phyloP scores from a whole-genome alignment of 164 flowering plant species.

The Akebia trifoliata region DNA sequence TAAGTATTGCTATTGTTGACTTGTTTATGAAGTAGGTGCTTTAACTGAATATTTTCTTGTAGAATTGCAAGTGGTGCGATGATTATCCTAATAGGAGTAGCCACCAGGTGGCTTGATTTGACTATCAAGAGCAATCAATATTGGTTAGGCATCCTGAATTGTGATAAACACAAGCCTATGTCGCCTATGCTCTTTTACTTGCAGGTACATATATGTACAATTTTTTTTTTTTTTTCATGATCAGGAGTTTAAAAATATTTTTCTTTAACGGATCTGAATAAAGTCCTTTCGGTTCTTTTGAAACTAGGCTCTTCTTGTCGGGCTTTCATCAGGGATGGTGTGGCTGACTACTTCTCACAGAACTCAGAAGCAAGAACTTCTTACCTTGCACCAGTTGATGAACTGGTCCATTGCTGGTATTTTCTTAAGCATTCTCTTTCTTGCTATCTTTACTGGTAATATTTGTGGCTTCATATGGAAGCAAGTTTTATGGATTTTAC shows the following conservation, averaged over 20 bases:
- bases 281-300: constrained; percentile 9
- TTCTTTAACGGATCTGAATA: constrained; percentile 7
- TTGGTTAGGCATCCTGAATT: constrained; percentile 47
- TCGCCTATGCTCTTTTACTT: constrained; percentile 55
- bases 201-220: constrained; percentile 52
- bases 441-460: background rate
- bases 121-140: constrained; percentile 37
- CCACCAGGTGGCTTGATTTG: constrained; percentile 56
- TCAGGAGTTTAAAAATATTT: constrained; percentile 9
- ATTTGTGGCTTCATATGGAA: background rate
- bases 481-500: background rate
- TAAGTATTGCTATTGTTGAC: background rate
- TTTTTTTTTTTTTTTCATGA: background rate
- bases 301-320: constrained; percentile 63
- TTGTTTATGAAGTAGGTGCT: background rate
- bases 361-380: constrained; percentile 79
- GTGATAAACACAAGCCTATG: constrained; percentile 30
- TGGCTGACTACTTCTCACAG: constrained; percentile 71
- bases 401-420: constrained; percentile 89
- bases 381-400: constrained; percentile 59
- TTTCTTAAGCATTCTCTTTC: background rate
- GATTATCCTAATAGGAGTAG: constrained; percentile 50
- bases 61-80: constrained; percentile 73
- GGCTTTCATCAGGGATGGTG: constrained; percentile 76
- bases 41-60: constrained; percentile 10